Conservation (phyloP, 2,329 filamentous ascomycete genomes). For the Colletotrichum liriopes region DNA sequence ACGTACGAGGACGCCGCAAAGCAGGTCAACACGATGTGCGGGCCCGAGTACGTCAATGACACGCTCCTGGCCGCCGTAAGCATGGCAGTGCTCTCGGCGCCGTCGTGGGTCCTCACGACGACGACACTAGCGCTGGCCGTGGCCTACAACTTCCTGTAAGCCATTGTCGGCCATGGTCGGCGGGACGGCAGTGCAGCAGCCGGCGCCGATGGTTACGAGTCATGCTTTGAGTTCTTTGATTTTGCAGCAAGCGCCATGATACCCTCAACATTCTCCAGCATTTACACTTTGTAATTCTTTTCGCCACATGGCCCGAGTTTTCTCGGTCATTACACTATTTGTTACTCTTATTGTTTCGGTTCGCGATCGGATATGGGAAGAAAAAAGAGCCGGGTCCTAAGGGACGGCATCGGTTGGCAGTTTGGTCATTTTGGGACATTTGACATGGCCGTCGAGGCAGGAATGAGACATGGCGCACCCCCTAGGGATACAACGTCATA, state of each 20-base stretch:
- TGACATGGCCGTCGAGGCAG: not conserved
- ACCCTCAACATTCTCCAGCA: slow-evolving; percentile 35
- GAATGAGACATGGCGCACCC: slow-evolving; percentile 5
- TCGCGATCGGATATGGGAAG: slow-evolving; percentile 12
- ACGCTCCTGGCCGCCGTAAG: slow-evolving; percentile 61
- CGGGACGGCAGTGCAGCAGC: not conserved
- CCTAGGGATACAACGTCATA: not conserved
- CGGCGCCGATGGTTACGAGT: slow-evolving; percentile 34
- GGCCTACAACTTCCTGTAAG: slow-evolving; percentile 18
- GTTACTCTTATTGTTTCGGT: slow-evolving; percentile 18
- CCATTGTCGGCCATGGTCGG: not conserved
- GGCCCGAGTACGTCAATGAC: slow-evolving; percentile 70
- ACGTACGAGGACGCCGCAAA: slow-evolving; percentile 82
- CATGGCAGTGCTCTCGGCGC: slow-evolving; percentile 41
- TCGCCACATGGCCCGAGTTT: slow-evolving; percentile 9
- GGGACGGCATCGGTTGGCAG: slow-evolving; percentile 19
- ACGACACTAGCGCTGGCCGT: slow-evolving; percentile 21
- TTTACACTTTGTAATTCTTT: slow-evolving; percentile 28
- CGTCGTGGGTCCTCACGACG: slow-evolving; percentile 30
- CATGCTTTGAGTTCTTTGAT: slow-evolving; percentile 42
- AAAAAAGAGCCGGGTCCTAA: slow-evolving; percentile 3
- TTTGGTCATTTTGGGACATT: slow-evolving; percentile 4
- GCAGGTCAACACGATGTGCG: slow-evolving; percentile 79
- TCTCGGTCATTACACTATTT: slow-evolving; percentile 11
- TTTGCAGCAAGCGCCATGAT: slow-evolving; percentile 44